Base-by-base conservation (phyloP, 352 stramenopile species). In the Globisporangium takayamanum region DNA sequence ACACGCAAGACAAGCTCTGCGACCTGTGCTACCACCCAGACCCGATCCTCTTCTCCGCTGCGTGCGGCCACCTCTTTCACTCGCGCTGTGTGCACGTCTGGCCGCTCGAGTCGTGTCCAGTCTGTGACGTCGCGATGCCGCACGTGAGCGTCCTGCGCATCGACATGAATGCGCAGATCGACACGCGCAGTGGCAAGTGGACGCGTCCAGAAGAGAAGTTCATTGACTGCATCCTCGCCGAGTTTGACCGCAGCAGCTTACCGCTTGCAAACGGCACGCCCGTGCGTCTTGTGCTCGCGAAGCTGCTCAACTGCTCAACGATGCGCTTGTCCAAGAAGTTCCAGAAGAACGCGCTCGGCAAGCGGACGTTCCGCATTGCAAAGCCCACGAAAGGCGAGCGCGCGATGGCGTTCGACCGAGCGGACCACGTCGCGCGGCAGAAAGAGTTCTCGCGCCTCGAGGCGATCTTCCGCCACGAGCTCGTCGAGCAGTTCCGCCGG, bases 251-350 rank as follows among this genome's bases (percentile, higher is more conserved):
- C 39, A 80, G 75, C 60, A 74, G 72, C 30, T 72, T 94, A 33
- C 82, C 84, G 22, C 73, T 94, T 22, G 84, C 82, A 8, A 87
- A 94, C 57, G 84, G 84, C 60, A 94, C 84, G 22, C 84, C 84
- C 44, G 85, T 94, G 60, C 84, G 84, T 1, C 69, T 94, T 20
- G 82, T 91, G 60, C 70, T 94, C 14, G 82, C 84, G 37, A 91
- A 87, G 67, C 71, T 94, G 62, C 84, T 94, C 53, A 94, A 94
- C 64, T 94, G 84, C 65, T 92, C 82, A 53, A 90, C 84, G n/a
- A 94, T 94, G 84, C 73, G 84, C 25, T 64, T 94, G 33, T 94
- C 84, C 16, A 94, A 94, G 64, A 94, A 94, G 66, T 94, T 94
- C 59, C 84, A 94, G 61, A 92, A 92, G 67, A 94, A 94, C 60